Base-by-base conservation (phyloP, 495 filamentous ascomycete genomes). In the Sporormia fimetaria region DNA sequence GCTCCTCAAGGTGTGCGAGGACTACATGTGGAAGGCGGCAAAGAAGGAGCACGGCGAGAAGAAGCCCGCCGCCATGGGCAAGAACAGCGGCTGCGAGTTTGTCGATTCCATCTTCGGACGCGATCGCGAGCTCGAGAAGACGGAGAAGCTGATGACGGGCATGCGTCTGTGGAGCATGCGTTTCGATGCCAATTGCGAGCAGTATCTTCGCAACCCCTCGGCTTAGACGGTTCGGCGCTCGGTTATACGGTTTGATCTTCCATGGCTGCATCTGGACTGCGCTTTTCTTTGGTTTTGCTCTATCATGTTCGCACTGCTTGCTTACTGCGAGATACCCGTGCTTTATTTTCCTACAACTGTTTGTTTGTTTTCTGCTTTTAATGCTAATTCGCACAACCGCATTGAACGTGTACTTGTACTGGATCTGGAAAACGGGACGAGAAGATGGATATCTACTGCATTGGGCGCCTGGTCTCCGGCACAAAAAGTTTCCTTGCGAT, bases 101-200 rank as follows among this genome's bases (percentile, higher is more conserved):
- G 88, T 98, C 54, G 83, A 95, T 57, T 84, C 87, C 32, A 84
- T 98, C 49, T 98, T 96, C 56, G 92, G 90, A 51, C 76, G 81
- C 45, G 90, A 95, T 57, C 78, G 87, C 39, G 81, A 94, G 60
- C 70, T 94, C 27, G 82, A 93, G 60, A 78, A 77, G 58, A 95
- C 90, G n/a, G 84, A 96, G 69, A 80, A 80, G 64, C 70, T 96
- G 63, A 95, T 96, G 90, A 75, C 81, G 48, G 78, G 78, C 37
- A 80, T 95, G 58, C 76, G 81, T n/a, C 70, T 88, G 8, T 98
- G 90, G 87, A 85, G 82, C 57, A 77, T 93, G 66, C 79, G 90
- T 15, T 98, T 95, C 57, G 87, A 95, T 57, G 83, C 83, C 57
- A 94, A 95, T 69, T 94, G 86, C 67, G 88, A 95, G 55, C 81